Evolutionary conservation across 305 asterid genomes (phyloP).

Genomic region (Lippia alba): DNA sequence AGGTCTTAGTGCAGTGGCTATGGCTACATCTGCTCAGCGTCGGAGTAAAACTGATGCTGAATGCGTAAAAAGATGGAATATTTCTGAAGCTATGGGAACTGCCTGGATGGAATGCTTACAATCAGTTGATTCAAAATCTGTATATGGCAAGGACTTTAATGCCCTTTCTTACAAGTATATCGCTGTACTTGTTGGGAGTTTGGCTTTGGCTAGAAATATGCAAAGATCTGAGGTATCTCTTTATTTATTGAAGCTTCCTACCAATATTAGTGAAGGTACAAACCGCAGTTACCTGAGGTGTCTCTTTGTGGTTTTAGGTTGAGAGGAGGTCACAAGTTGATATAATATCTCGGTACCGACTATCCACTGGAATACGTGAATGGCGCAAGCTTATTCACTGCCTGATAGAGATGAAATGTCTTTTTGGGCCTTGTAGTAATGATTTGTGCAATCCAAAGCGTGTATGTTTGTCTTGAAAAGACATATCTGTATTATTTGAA

Average conservation of each 20-base stretch:
- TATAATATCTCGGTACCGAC: conserved; percentile 70
- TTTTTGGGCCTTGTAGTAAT: conserved; percentile 84
- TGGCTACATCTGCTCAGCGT: conserved; percentile 97
- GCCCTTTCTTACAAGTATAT: conserved; percentile 92
- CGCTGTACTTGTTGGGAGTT: conserved; percentile 96
- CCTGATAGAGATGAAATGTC: conserved; percentile 88
- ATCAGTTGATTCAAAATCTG: conserved; percentile 93
- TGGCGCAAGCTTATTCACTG: conserved; percentile 97
- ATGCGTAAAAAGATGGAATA: conserved; percentile 97
- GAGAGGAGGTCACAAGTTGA: conserved; percentile 96
- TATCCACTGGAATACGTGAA: conserved; percentile 87
- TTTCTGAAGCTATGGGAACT: conserved; percentile 97
- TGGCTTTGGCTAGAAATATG: conserved; percentile 99
- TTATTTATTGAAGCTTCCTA: conserved; percentile 34
- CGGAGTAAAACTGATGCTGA: conserved; percentile 82
- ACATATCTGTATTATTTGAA: conserved; percentile 29
- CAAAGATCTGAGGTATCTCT: conserved; percentile 89
- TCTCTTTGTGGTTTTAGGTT: conserved; percentile 60
- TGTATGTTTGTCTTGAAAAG: conserved; percentile 53
- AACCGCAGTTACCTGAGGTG: conserved; percentile 31
- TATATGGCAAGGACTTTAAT: conserved; percentile 91
- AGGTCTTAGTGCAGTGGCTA: conserved; percentile 99
- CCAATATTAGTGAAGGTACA: conserved; percentile 27
- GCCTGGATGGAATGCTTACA: conserved; percentile 98
- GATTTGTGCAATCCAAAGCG: conserved; percentile 73